Conservation (phyloP, 192 early-diverging fungal species). For the Mortierella hygrophila region DNA sequence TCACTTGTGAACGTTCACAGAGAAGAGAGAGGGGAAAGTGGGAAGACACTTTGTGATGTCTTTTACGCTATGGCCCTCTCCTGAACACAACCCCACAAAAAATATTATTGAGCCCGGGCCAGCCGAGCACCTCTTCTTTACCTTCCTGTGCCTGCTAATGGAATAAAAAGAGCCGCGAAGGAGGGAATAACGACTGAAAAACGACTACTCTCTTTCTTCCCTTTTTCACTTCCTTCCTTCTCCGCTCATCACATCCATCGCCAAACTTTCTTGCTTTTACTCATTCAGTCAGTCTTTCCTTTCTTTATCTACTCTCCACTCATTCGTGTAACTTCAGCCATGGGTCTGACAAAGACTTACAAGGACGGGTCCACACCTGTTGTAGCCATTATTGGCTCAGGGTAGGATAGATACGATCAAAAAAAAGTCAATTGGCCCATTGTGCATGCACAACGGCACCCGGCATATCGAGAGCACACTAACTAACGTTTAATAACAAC, state of each 20-base stretch:
- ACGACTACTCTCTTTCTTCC: background rate
- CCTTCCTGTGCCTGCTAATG: too few relatives aligned
- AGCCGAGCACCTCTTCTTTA: too few relatives aligned
- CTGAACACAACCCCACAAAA: too few relatives aligned
- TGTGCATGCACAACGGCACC: background rate
- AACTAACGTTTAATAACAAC: background rate
- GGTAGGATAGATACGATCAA: background rate
- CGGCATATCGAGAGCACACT: background rate
- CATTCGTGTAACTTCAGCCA: background rate
- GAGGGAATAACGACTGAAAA: background rate
- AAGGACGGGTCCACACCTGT: background rate
- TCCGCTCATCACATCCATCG: background rate
- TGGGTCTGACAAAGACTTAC: constrained; percentile 10
- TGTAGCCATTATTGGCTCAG: constrained; percentile 21
- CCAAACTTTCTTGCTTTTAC: background rate
- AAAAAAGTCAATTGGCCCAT: background rate
- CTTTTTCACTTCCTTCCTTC: background rate
- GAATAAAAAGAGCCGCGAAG: background rate
- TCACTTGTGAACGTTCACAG: too few relatives aligned
- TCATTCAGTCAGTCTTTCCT: background rate
- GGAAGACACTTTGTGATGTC: too few relatives aligned
- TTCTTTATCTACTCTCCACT: background rate
- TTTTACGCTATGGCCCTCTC: too few relatives aligned
- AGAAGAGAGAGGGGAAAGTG: too few relatives aligned
- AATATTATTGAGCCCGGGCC: too few relatives aligned